Conservation (phyloP, 805 yeast genomes). For the Ogataea degrootiae region DNA sequence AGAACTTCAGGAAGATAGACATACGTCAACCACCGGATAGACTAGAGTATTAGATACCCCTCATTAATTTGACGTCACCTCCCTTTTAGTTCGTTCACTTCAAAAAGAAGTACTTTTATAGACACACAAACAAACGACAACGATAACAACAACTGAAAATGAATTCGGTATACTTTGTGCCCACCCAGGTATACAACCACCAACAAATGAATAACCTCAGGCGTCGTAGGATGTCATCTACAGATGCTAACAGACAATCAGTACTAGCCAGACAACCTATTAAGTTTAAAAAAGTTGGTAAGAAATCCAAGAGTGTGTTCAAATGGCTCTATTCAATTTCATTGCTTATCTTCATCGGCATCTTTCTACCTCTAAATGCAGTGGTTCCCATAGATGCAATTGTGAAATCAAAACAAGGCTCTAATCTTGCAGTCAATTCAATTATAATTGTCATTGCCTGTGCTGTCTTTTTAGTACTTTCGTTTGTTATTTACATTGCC, state of each 20-base stretch:
- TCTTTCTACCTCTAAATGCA: constrained; percentile 54
- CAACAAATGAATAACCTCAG: not conserved
- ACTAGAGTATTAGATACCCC: too few species aligned
- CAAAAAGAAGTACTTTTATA: too few species aligned
- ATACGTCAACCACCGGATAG: too few species aligned
- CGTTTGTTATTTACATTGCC: constrained; percentile 48
- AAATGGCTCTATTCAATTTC: constrained; percentile 44
- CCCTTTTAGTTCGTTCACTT: too few species aligned
- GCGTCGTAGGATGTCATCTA: constrained; percentile 8
- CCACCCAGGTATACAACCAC: not conserved
- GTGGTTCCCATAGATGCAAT: constrained; percentile 81
- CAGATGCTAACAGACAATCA: constrained; percentile 4
- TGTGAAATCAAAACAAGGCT: constrained; percentile 46
- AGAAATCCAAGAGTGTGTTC: constrained; percentile 18
- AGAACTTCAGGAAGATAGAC: too few species aligned
- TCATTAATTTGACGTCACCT: too few species aligned
- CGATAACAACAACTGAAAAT: not conserved
- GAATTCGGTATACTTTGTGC: too few species aligned
- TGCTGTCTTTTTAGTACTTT: constrained; percentile 50
- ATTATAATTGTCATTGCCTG: constrained; percentile 74
- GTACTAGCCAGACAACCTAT: constrained; percentile 8
- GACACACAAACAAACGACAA: not conserved
- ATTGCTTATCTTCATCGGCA: constrained; percentile 34
- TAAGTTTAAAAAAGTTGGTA: constrained; percentile 11
- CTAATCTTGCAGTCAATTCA: constrained; percentile 68